Evolutionary conservation across 768 basidiomycete genomes (phyloP).

Genomic region (Kwoniella dejecticola): DNA sequence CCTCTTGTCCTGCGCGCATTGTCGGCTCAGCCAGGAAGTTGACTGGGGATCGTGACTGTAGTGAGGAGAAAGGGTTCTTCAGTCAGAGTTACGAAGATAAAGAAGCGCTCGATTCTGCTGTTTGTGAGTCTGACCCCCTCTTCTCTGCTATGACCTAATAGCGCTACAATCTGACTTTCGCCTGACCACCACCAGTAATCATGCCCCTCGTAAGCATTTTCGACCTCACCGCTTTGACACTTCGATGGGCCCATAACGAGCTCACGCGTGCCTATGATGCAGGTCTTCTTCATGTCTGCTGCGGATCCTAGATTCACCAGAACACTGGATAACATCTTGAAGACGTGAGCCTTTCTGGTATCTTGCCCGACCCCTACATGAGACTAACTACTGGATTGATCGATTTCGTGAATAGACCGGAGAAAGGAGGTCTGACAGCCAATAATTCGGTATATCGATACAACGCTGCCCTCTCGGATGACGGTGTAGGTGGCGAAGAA

Average conservation of each 20-base stretch:
- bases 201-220: constrained; percentile 63
- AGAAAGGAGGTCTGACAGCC: constrained; percentile 85
- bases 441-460: constrained; percentile 78
- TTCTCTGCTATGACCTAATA: too few relatives aligned
- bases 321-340: constrained; percentile 80
- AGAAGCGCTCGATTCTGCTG: constrained; percentile 72
- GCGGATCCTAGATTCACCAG: constrained; percentile 81
- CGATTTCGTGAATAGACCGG: constrained; percentile 60
- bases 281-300: constrained; percentile 54
- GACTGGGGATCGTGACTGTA: too few relatives aligned
- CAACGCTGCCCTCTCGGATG: constrained; percentile 78
- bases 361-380: not conserved
- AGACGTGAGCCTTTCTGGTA: constrained; percentile 57
- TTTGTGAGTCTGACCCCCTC: constrained; percentile 58
- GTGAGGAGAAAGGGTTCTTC: constrained; percentile 62
- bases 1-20: too few relatives aligned
- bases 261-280: not conserved
- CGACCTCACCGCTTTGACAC: not conserved
- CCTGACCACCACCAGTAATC: too few relatives aligned
- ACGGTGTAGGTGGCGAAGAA: constrained; percentile 94
- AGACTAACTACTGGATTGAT: too few relatives aligned
- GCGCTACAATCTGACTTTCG: too few relatives aligned
- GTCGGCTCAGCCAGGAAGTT: too few relatives aligned
- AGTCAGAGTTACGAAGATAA: constrained; percentile 89
- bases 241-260: not conserved